Conservation (phyloP, 441 rosid species). For the Croton laevigatus region DNA sequence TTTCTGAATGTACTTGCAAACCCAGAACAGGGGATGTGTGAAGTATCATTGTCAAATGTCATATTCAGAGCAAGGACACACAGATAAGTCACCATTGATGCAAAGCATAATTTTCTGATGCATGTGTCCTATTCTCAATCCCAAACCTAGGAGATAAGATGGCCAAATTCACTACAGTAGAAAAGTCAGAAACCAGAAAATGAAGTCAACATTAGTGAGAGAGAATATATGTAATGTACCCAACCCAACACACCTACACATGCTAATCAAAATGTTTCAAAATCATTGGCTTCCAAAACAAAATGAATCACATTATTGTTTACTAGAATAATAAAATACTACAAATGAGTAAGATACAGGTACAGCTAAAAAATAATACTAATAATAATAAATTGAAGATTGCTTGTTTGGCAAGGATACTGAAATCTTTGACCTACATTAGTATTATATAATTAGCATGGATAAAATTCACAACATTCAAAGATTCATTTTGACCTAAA, state of each 20-base stretch:
- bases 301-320: not conserved
- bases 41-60: slow-evolving; percentile 2
- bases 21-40: not conserved
- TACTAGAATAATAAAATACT: not conserved
- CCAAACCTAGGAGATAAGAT: not conserved
- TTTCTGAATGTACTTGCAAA: not conserved
- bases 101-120: not conserved
- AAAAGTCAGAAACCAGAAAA: slow-evolving; percentile 10
- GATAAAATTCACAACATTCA: not conserved
- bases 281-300: slow-evolving; percentile 8
- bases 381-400: not conserved
- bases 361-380: no score
- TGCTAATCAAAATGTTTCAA: slow-evolving; percentile 12
- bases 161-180: not conserved
- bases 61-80: not conserved
- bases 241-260: no score
- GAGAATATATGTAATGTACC: not conserved
- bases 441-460: not conserved
- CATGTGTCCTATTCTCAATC: not conserved
- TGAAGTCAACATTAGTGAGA: slow-evolving; percentile 23
- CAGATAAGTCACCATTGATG: not conserved
- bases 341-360: not conserved
- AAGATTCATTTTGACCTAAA: not conserved
- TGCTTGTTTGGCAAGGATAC: slow-evolving; percentile 22
- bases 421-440: slow-evolving; percentile 10